These are phyloP conservation scores for Ophiostoma quercus DNA, from an alignment of 2,329 filamentous ascomycete genomes.

Conservation along the genomic window DNA sequence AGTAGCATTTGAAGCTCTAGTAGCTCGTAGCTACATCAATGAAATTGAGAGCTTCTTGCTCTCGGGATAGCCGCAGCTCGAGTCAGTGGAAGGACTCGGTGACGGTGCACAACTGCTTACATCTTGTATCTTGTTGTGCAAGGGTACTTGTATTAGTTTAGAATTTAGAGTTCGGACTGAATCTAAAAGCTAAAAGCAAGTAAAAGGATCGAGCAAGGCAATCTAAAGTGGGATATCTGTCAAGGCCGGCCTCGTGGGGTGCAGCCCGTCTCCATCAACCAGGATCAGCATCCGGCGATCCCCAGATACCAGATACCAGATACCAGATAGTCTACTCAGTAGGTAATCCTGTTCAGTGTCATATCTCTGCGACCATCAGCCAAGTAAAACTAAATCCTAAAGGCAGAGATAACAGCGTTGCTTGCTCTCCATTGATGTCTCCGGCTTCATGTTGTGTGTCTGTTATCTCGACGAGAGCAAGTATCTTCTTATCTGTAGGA, in stretches of 20 bases:
- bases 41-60: neutral
- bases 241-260: neutral
- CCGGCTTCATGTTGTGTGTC: neutral
- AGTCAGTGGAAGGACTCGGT: neutral
- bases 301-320: neutral
- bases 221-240: neutral
- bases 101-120: no score
- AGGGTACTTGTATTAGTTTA: no score
- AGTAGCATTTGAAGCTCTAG: no score
- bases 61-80: neutral
- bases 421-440: neutral
- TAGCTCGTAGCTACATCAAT: no score
- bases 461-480: neutral
- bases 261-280: neutral
- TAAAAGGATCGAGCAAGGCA: neutral
- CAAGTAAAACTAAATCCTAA: neutral
- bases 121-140: no score
- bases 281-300: neutral
- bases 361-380: neutral
- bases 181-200: no score
- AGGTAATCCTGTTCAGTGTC: neutral
- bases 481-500: neutral
- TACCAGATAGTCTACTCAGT: neutral
- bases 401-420: slow-evolving; percentile 4
- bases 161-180: no score